A percentile compares a stretch with the other conserved stretches of the same genome.
These are phyloP conservation scores for Dioscorea alata DNA, from an alignment of 106 monocot species.

Conservation along the genomic window DNA sequence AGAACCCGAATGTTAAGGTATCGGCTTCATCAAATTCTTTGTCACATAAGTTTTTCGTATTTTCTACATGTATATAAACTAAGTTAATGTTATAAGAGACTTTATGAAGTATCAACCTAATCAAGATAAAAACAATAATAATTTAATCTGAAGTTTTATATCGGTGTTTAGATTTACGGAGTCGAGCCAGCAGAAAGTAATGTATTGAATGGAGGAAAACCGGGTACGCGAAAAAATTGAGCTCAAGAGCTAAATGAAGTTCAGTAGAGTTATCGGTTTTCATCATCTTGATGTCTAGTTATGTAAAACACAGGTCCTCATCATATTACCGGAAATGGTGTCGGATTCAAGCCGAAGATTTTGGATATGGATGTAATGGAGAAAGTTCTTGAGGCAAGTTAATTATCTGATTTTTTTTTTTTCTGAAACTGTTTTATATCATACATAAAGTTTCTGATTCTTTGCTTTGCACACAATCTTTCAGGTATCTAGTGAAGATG, in stretches of 20 bases:
- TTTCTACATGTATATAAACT: too few relatives aligned
- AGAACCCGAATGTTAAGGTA: conserved; percentile 87
- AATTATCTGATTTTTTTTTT: too few relatives aligned
- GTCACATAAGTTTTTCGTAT: too few relatives aligned
- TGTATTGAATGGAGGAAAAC: conserved; percentile 89
- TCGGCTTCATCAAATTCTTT: not conserved
- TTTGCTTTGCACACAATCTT: not conserved
- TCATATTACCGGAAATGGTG: conserved; percentile 88
- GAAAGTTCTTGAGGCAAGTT: conserved; percentile 74
- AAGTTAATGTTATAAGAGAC: too few relatives aligned
- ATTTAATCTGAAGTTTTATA: not conserved
- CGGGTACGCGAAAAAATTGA: conserved; percentile 35
- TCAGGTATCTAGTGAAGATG: conserved; percentile 92
- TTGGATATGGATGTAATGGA: conserved; percentile 98
- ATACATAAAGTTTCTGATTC: not conserved
- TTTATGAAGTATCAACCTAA: too few relatives aligned
- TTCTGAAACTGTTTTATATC: not conserved
- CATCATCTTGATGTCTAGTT: too few relatives aligned
- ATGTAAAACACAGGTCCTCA: conserved; percentile 58
- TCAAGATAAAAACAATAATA: too few relatives aligned
- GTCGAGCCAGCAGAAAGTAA: conserved; percentile 96
- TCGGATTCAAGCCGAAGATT: conserved; percentile 90
- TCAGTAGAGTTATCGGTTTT: too few relatives aligned
- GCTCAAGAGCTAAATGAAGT: too few relatives aligned
- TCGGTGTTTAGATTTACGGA: conserved; percentile 69